A percentile compares a stretch with the other conserved stretches of the same genome.
phyloP scores from a whole-genome alignment of 2,329 filamentous ascomycete genomes.

The Mycosphaerella sp. region DNA sequence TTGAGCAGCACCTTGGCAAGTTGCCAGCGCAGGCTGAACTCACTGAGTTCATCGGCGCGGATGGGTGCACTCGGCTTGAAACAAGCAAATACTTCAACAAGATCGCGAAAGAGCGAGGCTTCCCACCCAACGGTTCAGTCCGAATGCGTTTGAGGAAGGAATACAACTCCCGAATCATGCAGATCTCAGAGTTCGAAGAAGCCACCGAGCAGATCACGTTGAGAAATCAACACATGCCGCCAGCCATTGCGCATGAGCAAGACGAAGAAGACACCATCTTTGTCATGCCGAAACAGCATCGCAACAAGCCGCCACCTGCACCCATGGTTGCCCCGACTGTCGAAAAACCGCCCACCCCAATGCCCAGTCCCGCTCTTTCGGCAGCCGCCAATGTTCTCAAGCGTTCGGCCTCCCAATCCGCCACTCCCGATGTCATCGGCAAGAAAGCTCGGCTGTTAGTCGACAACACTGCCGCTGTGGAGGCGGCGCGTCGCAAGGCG shows the following conservation, averaged over 20 bases:
- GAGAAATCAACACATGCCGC: not conserved
- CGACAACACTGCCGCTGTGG: not conserved
- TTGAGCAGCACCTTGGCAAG: not conserved
- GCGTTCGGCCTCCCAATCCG: not conserved
- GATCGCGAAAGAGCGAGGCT: not conserved
- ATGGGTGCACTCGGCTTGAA: constrained; percentile 1
- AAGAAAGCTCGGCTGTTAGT: not conserved
- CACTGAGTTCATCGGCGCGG: not conserved
- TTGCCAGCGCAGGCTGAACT: not conserved
- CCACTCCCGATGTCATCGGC: not conserved
- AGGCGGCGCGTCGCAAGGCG: not conserved
- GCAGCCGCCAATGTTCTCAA: not conserved
- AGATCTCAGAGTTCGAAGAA: not conserved
- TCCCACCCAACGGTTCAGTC: not conserved
- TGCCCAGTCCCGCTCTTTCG: not conserved
- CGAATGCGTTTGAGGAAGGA: not conserved
- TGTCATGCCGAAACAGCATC: not conserved
- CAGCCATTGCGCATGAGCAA: not conserved
- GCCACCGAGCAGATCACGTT: not conserved
- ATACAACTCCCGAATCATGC: not conserved
- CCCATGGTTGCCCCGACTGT: not conserved
- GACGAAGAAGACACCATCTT: not conserved
- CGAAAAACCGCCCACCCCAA: not conserved
- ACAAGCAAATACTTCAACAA: not conserved
- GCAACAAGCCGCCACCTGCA: not conserved